A percentile compares a stretch with the other conserved stretches of the same genome.
phyloP scores from a whole-genome alignment of 2,329 filamentous ascomycete species.

The Hypoxylon sp. region DNA sequence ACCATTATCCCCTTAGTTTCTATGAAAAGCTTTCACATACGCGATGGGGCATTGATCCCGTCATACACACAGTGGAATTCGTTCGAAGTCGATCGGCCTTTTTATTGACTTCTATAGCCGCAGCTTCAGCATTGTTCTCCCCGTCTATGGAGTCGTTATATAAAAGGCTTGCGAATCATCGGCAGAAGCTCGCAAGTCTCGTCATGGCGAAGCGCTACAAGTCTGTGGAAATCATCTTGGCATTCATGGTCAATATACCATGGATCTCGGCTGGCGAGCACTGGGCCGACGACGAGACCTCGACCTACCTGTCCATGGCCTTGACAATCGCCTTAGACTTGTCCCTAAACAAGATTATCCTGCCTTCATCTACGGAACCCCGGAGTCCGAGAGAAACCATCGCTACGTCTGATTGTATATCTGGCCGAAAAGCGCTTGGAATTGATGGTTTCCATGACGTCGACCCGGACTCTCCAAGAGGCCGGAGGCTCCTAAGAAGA shows the following conservation, averaged over 20 bases:
- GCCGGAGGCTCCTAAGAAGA: slow-evolving; percentile 72
- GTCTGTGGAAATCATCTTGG: slow-evolving; percentile 81
- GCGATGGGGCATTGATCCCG: slow-evolving; percentile 79
- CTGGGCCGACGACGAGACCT: slow-evolving; percentile 80
- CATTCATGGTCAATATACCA: slow-evolving; percentile 82
- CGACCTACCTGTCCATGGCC: slow-evolving; percentile 78
- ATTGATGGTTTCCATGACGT: slow-evolving; percentile 78
- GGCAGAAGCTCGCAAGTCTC: slow-evolving; percentile 72
- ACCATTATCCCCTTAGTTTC: slow-evolving; percentile 64
- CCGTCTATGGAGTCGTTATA: slow-evolving; percentile 75
- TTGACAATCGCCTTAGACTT: slow-evolving; percentile 78
- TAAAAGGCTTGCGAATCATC: slow-evolving; percentile 75
- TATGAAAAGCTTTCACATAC: slow-evolving; percentile 80
- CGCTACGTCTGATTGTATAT: slow-evolving; percentile 78
- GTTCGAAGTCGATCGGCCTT: slow-evolving; percentile 78
- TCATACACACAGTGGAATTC: slow-evolving; percentile 75
- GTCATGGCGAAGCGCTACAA: slow-evolving; percentile 74
- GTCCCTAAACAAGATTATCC: slow-evolving; percentile 78
- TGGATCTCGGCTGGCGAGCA: slow-evolving; percentile 80
- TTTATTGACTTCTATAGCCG: slow-evolving; percentile 79
- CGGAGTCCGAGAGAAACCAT: slow-evolving; percentile 63
- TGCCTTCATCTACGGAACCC: slow-evolving; percentile 67
- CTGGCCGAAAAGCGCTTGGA: slow-evolving; percentile 73
- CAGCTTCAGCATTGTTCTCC: slow-evolving; percentile 77
- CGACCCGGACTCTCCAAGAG: slow-evolving; percentile 72